A percentile compares a stretch with the other conserved stretches of the same genome.
Conservation (phyloP, 73 alveolate genomes). For the Paramecium sexaurelia region DNA sequence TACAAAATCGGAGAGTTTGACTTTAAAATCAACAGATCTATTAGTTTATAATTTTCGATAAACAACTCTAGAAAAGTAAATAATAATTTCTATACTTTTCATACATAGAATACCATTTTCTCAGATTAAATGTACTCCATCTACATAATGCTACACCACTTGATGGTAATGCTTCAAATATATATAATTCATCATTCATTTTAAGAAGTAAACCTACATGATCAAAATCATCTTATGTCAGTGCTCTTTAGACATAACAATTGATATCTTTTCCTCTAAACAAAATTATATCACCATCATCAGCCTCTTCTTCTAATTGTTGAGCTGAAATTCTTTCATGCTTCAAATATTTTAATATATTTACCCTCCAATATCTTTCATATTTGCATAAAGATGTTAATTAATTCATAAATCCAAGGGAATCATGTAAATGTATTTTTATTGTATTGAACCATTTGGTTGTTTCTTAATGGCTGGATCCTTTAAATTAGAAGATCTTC, state of each 20-base stretch:
- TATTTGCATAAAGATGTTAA: not conserved
- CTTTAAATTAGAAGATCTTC: conserved; percentile 31
- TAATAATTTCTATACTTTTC: not conserved
- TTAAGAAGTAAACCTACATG: conserved; percentile 75
- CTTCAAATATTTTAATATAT: not conserved
- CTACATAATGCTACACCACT: conserved; percentile 71
- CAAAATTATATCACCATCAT: conserved; percentile 85
- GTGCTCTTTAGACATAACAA: conserved; percentile 76
- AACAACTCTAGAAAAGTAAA: conserved; percentile 46
- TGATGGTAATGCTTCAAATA: conserved; percentile 70
- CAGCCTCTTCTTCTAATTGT: conserved; percentile 66
- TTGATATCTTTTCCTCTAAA: conserved; percentile 78
- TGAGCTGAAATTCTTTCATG: conserved; percentile 65
- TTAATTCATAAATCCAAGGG: not conserved
- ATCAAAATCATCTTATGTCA: conserved; percentile 76
- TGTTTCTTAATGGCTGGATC: not conserved
- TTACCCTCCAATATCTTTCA: conserved; percentile 51
- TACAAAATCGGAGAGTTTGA: not conserved
- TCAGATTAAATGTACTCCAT: conserved; percentile 71
- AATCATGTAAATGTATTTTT: conserved; percentile 4
- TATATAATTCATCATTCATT: conserved; percentile 60
- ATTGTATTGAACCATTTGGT: conserved; percentile 14
- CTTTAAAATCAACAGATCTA: conserved; percentile 71
- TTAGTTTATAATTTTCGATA: conserved; percentile 69
- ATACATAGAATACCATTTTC: conserved; percentile 72